phyloP scores from a whole-genome alignment of 1,284 basidiomycete species.

The Coriolopsis trogii region DNA sequence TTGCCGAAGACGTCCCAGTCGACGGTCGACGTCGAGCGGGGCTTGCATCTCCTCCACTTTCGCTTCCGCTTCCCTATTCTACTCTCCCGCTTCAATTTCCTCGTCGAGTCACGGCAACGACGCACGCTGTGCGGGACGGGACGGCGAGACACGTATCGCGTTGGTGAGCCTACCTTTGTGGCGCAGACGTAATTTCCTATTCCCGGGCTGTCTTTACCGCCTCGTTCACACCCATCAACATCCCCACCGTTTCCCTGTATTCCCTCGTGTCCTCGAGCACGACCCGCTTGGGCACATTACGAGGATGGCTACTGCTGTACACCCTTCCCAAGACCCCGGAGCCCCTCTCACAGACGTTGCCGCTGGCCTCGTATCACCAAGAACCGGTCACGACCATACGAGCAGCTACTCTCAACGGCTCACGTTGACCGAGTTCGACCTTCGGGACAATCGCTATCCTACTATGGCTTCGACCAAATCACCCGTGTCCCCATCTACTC shows the following conservation, averaged over 20 bases:
- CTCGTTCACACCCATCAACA: conserved; percentile 20
- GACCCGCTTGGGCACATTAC: neutral
- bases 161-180: conserved; percentile 15
- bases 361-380: conserved; percentile 28
- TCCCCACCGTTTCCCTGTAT: conserved; percentile 10
- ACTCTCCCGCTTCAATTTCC: too few relatives aligned
- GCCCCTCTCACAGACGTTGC: conserved; percentile 27
- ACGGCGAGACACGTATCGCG: conserved; percentile 5
- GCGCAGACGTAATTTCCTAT: conserved; percentile 16
- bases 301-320: conserved; percentile 34
- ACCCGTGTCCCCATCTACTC: conserved; percentile 6
- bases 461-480: conserved; percentile 35
- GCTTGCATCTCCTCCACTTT: conserved; percentile 7
- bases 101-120: too few relatives aligned
- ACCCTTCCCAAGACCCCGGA: conserved; percentile 28
- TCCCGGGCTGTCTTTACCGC: conserved; percentile 20
- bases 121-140: neutral
- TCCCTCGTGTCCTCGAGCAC: conserved; percentile 8
- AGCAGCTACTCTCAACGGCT: conserved; percentile 51
- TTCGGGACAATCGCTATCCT: conserved; percentile 65
- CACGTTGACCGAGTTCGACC: conserved; percentile 58
- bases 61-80: too few relatives aligned
- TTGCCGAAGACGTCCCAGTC: too few relatives aligned
- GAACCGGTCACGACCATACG: conserved; percentile 36
- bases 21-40: too few relatives aligned